Percentiles rank a stretch among this genome's conserved stretches.
Conservation (phyloP, 768 basidiomycete genomes). For the Hypholoma sublateritium region DNA sequence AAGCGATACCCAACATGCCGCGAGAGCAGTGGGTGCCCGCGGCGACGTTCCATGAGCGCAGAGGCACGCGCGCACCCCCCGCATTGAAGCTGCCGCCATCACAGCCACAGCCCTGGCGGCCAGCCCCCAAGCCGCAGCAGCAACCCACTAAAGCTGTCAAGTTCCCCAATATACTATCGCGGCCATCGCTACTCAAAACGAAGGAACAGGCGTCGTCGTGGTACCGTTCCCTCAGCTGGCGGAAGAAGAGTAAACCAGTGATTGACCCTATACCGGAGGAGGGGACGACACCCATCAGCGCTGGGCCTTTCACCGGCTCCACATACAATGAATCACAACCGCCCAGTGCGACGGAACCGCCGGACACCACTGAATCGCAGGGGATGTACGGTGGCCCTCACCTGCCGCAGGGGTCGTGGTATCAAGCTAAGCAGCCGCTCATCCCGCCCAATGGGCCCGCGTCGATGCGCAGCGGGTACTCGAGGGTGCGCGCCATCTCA, state of each 20-base stretch:
- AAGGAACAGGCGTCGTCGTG: conserved; percentile 37
- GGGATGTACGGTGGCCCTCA: conserved; percentile 19
- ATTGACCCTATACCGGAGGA: conserved; percentile 33
- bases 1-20: conserved; percentile 19
- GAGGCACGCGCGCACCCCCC: conserved; percentile 11
- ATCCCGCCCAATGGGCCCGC: conserved; percentile 1
- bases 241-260: conserved; percentile 30
- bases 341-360: conserved; percentile 10
- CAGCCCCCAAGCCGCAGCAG: conserved; percentile 6
- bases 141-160: conserved; percentile 19
- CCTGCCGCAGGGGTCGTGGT: conserved; percentile 28
- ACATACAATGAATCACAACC: conserved; percentile 8
- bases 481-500: conserved; percentile 21
- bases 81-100: conserved; percentile 1
- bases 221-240: conserved; percentile 39
- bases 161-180: conserved; percentile 18
- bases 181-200: conserved; percentile 26
- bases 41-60: conserved; percentile 27
- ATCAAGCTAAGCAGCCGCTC: conserved; percentile 18
- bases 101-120: conserved; percentile 9
- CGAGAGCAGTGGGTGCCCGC: conserved; percentile 39
- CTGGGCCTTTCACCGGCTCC: conserved; percentile 7
- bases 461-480: conserved; percentile 18
- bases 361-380: conserved; percentile 9
- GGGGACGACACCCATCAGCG: conserved; percentile 3